Evolutionary conservation across 73 alveolate species (phyloP).

Genomic region (Chromera velia): DNA sequence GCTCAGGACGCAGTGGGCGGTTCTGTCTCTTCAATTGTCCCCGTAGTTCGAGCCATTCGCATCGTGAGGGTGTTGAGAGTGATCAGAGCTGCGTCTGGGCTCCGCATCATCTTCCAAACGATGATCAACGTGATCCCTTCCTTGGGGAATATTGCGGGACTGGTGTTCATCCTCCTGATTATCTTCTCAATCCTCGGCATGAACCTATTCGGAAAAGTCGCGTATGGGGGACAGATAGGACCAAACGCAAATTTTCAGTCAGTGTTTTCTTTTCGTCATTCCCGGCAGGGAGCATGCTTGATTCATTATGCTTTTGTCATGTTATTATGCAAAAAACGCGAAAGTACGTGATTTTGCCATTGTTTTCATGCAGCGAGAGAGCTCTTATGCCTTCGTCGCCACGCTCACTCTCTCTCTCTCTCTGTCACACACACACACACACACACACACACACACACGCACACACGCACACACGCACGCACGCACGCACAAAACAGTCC

Average conservation of each 20-base stretch:
- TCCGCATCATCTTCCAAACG: constrained; percentile 43
- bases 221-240: constrained; percentile 15
- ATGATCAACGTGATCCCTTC: constrained; percentile 44
- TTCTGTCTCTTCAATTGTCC: constrained; percentile 20
- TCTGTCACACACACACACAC: no score
- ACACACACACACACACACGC: no score
- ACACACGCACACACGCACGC: no score
- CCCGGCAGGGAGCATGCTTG: no score
- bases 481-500: no score
- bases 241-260: constrained; percentile 38
- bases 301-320: no score
- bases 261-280: no score
- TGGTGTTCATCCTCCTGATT: constrained; percentile 37
- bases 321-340: no score
- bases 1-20: constrained; percentile 2
- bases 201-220: constrained; percentile 32
- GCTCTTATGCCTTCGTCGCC: no score
- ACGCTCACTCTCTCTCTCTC: no score
- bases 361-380: no score
- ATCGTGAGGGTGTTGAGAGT: constrained; percentile 50
- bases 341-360: no score
- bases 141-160: constrained; percentile 49
- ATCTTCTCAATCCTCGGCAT: constrained; percentile 50
- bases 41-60: constrained; percentile 55
- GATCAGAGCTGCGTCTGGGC: constrained; percentile 17